Percentiles rank a stretch among this genome's conserved stretches.
phyloP scores from a whole-genome alignment of 148 eudicot species.

The Silene latifolia region DNA sequence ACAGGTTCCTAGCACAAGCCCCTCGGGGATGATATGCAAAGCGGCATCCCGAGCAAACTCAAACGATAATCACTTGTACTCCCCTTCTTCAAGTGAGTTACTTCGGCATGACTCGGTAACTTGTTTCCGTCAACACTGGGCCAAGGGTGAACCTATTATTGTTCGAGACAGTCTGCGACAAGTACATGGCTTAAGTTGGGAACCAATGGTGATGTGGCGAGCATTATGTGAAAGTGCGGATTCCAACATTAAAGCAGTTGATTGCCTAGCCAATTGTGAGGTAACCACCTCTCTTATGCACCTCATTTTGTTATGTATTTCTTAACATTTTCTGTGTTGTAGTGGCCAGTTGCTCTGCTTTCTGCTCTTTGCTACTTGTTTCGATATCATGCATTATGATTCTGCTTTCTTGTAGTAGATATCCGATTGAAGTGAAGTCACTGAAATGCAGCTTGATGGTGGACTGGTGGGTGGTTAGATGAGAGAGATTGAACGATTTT shows the following conservation, averaged over 20 bases:
- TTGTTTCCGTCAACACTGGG: slow-evolving; percentile 62
- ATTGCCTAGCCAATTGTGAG: slow-evolving; percentile 82
- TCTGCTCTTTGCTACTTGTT: background rate
- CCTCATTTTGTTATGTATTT: background rate
- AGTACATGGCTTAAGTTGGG: slow-evolving; percentile 87
- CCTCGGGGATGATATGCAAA: slow-evolving; percentile 11
- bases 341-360: background rate
- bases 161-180: slow-evolving; percentile 56
- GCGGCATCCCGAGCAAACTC: slow-evolving; percentile 42
- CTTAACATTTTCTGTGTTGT: background rate
- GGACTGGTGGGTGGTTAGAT: background rate
- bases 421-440: background rate
- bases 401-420: slow-evolving; percentile 1
- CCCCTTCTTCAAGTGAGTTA: slow-evolving; percentile 42
- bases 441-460: background rate
- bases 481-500: too few species aligned
- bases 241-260: slow-evolving; percentile 54
- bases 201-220: slow-evolving; percentile 89
- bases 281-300: slow-evolving; percentile 31
- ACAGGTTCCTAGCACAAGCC: slow-evolving; percentile 11
- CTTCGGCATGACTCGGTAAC: slow-evolving; percentile 29
- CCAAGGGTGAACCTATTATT: slow-evolving; percentile 75
- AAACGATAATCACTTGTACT: slow-evolving; percentile 43
- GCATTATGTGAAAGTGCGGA: slow-evolving; percentile 62
- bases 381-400: background rate